These are phyloP conservation scores for Saccharomycopsis olivae DNA, from an alignment of 805 yeast genomes.

Conservation along the genomic window DNA sequence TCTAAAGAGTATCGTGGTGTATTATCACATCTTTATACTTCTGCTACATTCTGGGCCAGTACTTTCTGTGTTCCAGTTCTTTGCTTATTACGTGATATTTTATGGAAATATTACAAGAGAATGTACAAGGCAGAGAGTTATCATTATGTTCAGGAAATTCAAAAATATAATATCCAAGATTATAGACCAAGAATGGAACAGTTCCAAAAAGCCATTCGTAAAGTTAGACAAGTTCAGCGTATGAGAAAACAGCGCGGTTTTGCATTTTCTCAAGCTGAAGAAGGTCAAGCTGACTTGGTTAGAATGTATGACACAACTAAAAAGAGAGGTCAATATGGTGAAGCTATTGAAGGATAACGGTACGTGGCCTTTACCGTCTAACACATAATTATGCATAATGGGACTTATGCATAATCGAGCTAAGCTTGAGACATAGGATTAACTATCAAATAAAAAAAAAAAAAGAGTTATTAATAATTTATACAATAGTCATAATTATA, in stretches of 20 bases:
- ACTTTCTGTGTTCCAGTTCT: conserved; percentile 62
- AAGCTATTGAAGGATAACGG: conserved; percentile 21
- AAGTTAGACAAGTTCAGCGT: conserved; percentile 95
- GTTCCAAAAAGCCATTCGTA: conserved; percentile 93
- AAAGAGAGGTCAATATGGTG: conserved; percentile 66
- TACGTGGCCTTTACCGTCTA: no score
- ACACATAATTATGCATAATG: no score
- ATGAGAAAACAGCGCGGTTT: conserved; percentile 98
- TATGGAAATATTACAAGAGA: conserved; percentile 92
- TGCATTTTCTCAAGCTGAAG: conserved; percentile 95
- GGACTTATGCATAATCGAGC: no score
- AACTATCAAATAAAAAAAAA: no score
- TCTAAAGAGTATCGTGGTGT: conserved; percentile 82
- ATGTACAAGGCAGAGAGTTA: conserved; percentile 86
- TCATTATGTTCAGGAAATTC: conserved; percentile 94
- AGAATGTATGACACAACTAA: conserved; percentile 94
- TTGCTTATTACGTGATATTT: conserved; percentile 77
- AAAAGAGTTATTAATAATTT: no score
- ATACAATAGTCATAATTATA: no score
- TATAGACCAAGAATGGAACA: conserved; percentile 94
- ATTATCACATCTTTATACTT: conserved; percentile 61
- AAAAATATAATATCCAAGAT: conserved; percentile 87
- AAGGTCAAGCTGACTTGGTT: conserved; percentile 83
- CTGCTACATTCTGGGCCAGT: conserved; percentile 55
- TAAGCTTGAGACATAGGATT: no score